Evolutionary conservation across 306 rosid species (phyloP).

Genomic region (Fagus crenata): DNA sequence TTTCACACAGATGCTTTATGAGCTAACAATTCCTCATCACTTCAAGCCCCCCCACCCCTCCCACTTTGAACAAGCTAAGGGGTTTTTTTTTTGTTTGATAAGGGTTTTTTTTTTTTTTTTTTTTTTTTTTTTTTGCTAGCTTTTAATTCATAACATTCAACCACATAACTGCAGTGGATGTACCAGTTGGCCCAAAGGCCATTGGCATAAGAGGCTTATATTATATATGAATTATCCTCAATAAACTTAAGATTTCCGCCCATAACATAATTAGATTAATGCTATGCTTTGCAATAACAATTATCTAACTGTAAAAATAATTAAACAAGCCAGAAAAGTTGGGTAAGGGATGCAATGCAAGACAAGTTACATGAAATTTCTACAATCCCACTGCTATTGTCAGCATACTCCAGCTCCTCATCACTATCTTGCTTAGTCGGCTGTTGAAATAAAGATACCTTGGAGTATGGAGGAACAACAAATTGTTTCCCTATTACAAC

Average conservation of each 20-base stretch:
- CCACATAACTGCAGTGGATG: too few species aligned
- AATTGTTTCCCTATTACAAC: slow-evolving; percentile 73
- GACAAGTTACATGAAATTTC: slow-evolving; percentile 40
- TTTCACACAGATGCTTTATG: slow-evolving; percentile 21
- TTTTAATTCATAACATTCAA: too few species aligned
- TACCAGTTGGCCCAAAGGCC: too few species aligned
- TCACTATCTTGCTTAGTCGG: slow-evolving; percentile 93
- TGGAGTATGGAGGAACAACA: slow-evolving; percentile 79
- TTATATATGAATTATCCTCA: background rate
- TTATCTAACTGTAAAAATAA: background rate
- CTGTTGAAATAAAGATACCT: slow-evolving; percentile 78
- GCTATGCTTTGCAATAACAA: slow-evolving; percentile 10
- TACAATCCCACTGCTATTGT: slow-evolving; percentile 67
- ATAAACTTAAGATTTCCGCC: background rate
- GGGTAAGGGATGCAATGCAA: background rate
- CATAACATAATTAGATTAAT: slow-evolving; percentile 6
- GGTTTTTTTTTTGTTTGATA: too few species aligned
- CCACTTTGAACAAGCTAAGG: background rate
- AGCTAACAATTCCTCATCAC: slow-evolving; percentile 9
- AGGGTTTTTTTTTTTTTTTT: too few species aligned
- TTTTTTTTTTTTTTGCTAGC: too few species aligned
- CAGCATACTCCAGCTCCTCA: slow-evolving; percentile 97
- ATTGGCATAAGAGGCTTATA: background rate
- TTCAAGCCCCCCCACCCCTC: background rate
- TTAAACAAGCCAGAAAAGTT: slow-evolving; percentile 16